These are phyloP conservation scores for Toxicodendron radicans DNA, from an alignment of 345 rosid genomes.

Conservation along the genomic window DNA sequence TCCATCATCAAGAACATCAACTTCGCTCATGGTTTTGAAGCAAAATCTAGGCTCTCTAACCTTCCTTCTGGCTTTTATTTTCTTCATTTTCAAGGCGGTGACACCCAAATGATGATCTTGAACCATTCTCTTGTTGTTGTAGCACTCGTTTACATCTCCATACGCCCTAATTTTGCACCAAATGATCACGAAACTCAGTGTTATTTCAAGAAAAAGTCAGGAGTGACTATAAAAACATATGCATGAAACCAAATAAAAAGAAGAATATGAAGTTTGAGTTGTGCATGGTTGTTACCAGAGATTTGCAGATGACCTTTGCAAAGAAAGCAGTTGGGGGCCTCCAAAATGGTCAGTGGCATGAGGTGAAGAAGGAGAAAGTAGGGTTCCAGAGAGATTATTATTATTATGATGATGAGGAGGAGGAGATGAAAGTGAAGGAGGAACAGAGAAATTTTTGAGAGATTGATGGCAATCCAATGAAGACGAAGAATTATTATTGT, in stretches of 20 bases:
- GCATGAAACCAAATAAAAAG: neutral
- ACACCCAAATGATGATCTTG: slow-evolving; percentile 38
- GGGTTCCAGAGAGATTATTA: slow-evolving; percentile 53
- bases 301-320: slow-evolving; percentile 61
- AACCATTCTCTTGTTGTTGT: slow-evolving; percentile 40
- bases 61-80: slow-evolving; percentile 77
- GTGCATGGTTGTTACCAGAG: slow-evolving; percentile 51
- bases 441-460: slow-evolving; percentile 28
- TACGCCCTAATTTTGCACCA: slow-evolving; percentile 44
- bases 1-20: slow-evolving; percentile 96
- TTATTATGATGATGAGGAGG: slow-evolving; percentile 9
- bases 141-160: slow-evolving; percentile 44
- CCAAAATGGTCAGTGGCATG: slow-evolving; percentile 28
- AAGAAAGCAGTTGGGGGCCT: slow-evolving; percentile 49
- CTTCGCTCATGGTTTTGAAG: slow-evolving; percentile 96
- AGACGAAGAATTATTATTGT: neutral
- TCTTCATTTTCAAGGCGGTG: slow-evolving; percentile 75
- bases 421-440: slow-evolving; percentile 26
- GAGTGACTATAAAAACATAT: neutral
- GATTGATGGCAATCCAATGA: slow-evolving; percentile 42
- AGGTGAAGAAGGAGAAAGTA: slow-evolving; percentile 41
- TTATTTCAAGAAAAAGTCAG: neutral
- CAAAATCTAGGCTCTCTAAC: slow-evolving; percentile 97
- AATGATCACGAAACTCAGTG: no score
- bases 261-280: neutral